Percentiles rank a stretch among this genome's conserved stretches.
phyloP scores from a whole-genome alignment of 1,284 basidiomycete species.

The Macrocystidia cucumis region DNA sequence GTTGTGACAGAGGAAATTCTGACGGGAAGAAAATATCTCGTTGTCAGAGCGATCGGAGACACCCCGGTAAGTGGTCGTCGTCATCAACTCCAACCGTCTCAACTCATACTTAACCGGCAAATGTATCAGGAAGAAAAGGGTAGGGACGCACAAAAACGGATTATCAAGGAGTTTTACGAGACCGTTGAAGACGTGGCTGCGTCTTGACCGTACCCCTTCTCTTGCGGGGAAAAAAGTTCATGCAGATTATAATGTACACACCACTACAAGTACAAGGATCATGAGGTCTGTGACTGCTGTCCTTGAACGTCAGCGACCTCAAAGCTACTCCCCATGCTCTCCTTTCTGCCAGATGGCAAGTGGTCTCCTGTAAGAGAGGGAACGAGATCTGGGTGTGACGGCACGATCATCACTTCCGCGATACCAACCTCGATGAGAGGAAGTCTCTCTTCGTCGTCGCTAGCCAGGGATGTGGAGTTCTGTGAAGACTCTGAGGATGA shows the following conservation, averaged over 20 bases:
- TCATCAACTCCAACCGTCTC: conserved; percentile 1
- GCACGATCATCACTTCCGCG: conserved; percentile 19
- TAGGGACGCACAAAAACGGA: conserved; percentile 67
- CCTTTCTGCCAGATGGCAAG: too few relatives aligned
- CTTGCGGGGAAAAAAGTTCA: not conserved
- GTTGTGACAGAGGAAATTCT: conserved; percentile 66
- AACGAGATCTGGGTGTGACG: conserved; percentile 11
- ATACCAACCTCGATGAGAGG: conserved; percentile 44
- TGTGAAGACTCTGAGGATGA: conserved; percentile 6
- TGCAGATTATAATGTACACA: too few relatives aligned
- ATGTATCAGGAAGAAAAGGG: conserved; percentile 50
- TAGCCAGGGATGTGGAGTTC: conserved; percentile 3
- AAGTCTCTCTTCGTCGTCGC: conserved; percentile 30
- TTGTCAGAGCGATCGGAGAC: conserved; percentile 64
- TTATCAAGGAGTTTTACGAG: conserved; percentile 81
- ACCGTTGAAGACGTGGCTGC: conserved; percentile 62
- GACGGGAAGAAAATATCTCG: conserved; percentile 82
- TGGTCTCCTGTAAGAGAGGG: too few relatives aligned
- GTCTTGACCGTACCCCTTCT: conserved; percentile 17
- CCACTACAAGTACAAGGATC: too few relatives aligned
- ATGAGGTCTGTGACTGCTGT: too few relatives aligned
- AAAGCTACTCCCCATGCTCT: too few relatives aligned
- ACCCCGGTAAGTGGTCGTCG: conserved; percentile 33
- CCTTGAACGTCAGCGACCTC: too few relatives aligned
- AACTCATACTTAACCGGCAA: not conserved